Evolutionary conservation across 2,329 filamentous ascomycete genomes (phyloP), one percentile per base, ranked within the genome.

Genomic region (Nothopassalora personata): DNA sequence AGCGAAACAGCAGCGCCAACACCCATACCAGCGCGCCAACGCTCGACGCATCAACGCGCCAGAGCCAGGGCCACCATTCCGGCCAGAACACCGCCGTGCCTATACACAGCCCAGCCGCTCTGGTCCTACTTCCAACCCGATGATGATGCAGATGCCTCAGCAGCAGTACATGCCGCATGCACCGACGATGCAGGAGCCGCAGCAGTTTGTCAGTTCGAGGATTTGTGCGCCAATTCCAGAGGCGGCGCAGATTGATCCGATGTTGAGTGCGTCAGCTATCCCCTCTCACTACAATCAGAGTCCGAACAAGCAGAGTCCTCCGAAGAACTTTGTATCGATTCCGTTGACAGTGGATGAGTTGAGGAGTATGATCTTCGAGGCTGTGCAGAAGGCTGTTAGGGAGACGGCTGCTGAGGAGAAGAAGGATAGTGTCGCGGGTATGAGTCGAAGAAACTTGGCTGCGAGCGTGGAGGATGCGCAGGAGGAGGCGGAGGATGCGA

Each of bases 141-240:
- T 51, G 28, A 51, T 51, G 49, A 43, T 54, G 11, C 46, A 33
- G 11, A 54, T 60, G 33, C 52, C 60, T 34, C 31, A 2, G 30
- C 54, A 47, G 39, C 58, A 55, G 10, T 62, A 62, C 54, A 54
- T 53, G 31, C 57, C 47, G 30, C 50, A 43, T 53, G 49, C 43
- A 5, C 46, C 47, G 0, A 57, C 62, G 33, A 55, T 59, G 57
- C 43, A 55, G 7, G 58, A 60, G 5, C 53, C 57, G 13, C 56
- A 58, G 9, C 49, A 51, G 15, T 63, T 48, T 43, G 43, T 54
- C n/a, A 60, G 57, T 13, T 61, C 63, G 6, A 60, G 66, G 27
- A 58, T 67, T 53, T 68, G 66, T 43, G 66, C 65, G 13, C 65
- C 66, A 11, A 57, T 60, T 10, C 64, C 62, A 11, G 60, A 61